Evolutionary conservation across 306 rosid species (phyloP), one percentile per base, ranked within the genome.

Genomic region (Castanea crenata): DNA sequence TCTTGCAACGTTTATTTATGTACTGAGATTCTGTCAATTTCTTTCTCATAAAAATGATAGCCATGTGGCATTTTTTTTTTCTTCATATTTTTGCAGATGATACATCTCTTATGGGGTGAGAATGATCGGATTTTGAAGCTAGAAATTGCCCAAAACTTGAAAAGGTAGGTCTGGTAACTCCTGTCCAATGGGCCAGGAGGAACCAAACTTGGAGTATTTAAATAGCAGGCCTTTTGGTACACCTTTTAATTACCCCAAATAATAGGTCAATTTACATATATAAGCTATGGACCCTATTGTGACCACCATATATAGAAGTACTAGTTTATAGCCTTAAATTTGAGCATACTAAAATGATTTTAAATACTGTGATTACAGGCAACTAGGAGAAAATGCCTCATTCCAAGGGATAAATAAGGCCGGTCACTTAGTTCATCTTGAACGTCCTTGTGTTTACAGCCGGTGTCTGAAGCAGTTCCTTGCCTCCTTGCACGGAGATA

Each of bases 71-170:
- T 14, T 21, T 59, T 1, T n/a, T 6, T 10, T 9, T 27, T 23
- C 1, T 19, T 65, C 5, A 0, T 32, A 4, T 31, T 6, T 38
- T 7, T 2, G 72, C 72, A 68, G 72, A 68, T 1, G 12, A 34
- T 68, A 64, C 97, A 94, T 80, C 95, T 94, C 7, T 41, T 94
- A 63, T 94, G 98, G 98, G 98, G 97, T 1, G 97, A 90, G 86
- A 83, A 91, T 19, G 98, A 94, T 85, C 93, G 87, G 86, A 76
- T 92, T 73, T 92, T 92, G 88, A 85, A 91, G 52, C 55, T 86
- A 65, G 95, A 92, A 74, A 88, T 91, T 38, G 99, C 97, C 63
- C 88, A 80, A 19, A 90, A 79, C 87, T 86, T 94, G 93, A 89
- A 88, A 86, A 85, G 82, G 97, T 94, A 90, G 5, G 86, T 81